Evolutionary conservation across 148 eudicot genomes (phyloP), one percentile per base, ranked within the genome.

Genomic region (Amaranthus palmeri): DNA sequence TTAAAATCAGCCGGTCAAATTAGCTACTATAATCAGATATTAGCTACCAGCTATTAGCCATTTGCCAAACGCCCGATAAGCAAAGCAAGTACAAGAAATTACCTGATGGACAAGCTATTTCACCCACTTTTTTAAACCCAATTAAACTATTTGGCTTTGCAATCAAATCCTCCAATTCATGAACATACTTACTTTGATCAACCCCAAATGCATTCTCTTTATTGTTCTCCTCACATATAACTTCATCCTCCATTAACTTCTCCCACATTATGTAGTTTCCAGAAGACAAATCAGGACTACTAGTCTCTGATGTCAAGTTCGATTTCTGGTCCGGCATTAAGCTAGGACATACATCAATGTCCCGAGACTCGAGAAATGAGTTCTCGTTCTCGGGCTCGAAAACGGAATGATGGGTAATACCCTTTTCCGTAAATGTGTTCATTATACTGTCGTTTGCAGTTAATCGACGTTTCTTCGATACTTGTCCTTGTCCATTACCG

Each of bases 211-310:
- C 81, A 11, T 48, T 75, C 8, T 64, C 74, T 36, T 43, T 25
- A 25, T 25, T 69, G 25, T 69, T 46, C 15, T 61, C 79, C 71
- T 85, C 90, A n/a, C 72, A 74, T 18, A 86, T 82, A 81, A 90
- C 74, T 44, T 84, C 90, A 60, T 92, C 96, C 49, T 81, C 88
- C 89, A 85, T 73, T 14, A 92, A 67, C 71, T 87, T 90, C 73
- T 88, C 91, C 93, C 91, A 90, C 77, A 90, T 50, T 14, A 88
- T 65, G 53, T 77, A 83, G 69, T 71, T 85, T 61, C 82, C 91
- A 4, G 86, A 67, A 10, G 73, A 70, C 8, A 76, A 60, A 10
- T 81, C 88, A 0, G 72, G 18, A 74, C 78, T 72, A 50, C 69
- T 67, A 10, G 70, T 80, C 68, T 70, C 84, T 0, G 84, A 70